Base-by-base conservation (phyloP, 2,329 filamentous ascomycete genomes). In the Emmonsiellopsis sp. region DNA sequence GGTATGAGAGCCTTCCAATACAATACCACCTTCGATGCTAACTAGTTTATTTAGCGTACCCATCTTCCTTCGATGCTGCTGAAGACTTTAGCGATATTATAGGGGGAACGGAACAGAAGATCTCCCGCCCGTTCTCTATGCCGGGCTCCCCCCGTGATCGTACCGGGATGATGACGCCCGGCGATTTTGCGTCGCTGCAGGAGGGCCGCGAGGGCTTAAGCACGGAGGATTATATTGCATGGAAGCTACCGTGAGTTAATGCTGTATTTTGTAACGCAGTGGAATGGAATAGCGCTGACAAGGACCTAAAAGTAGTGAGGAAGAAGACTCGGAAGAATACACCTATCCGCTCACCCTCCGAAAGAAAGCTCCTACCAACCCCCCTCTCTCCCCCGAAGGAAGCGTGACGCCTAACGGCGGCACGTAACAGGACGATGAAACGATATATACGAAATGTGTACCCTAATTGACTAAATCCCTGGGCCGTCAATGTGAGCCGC, bases 91-190 rank as follows among this genome's bases (percentile, higher is more conserved):
- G 87, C 58, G 87, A 93, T 67, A 93, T 91, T 72, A 95, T 97
- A 65, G 88, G 90, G 51, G 88, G 88, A 37, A 88, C 89, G 3
- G 92, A 96, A 63, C 86, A 91, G 67, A 98, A 97, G 84, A 91
- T 98, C 65, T 92, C 90, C 9, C 81, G 93, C 48, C 93, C 93
- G 6, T 84, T 97, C 71, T 96, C 90, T 2, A 90, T 95, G 49
- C 93, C 93, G 2, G 93, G 93, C 7, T 95, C 90, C 14, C 93
- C 93, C 8, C 81, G 91, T 57, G 91, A 95, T 67, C 82, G 90
- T 36, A 86, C 86, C 43, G 93, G 93, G 52, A 95, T 96, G 90
- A 97, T 98, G 93, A 98, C 93, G 0, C 93, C 93, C 6, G 93
- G 93, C 46, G 93, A 98, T 71, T 97, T 97, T 77, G 93, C 90